Percentiles rank a stretch among this genome's conserved stretches.
Conservation (phyloP, 768 basidiomycete species). For the Xerocomus spinulosus region DNA sequence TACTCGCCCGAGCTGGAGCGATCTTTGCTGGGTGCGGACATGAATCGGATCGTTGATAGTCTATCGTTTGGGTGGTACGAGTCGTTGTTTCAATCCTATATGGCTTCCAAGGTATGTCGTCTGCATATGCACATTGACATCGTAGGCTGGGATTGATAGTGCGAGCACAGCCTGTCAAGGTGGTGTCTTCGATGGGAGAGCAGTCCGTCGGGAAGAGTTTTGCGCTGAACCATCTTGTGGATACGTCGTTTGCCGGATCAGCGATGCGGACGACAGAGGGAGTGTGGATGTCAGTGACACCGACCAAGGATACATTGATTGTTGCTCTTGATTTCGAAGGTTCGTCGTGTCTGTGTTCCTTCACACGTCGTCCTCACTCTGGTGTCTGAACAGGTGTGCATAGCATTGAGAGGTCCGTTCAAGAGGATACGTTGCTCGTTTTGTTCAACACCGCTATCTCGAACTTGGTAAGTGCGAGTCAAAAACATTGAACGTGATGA, state of each 20-base stretch:
- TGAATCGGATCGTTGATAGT: slow-evolving; percentile 48
- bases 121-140: accelerated
- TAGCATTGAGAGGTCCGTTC: slow-evolving; percentile 57
- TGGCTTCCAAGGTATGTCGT: slow-evolving; percentile 45
- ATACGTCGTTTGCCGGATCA: slow-evolving; percentile 61
- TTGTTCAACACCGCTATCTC: slow-evolving; percentile 64
- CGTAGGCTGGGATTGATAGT: neutral
- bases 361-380: neutral
- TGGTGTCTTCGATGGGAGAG: slow-evolving; percentile 66
- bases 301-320: slow-evolving; percentile 50
- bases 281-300: slow-evolving; percentile 64
- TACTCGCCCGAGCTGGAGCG: slow-evolving; percentile 46
- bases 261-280: slow-evolving; percentile 64
- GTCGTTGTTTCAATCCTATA: slow-evolving; percentile 56
- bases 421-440: slow-evolving; percentile 61
- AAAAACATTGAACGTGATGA: neutral
- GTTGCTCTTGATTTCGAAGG: slow-evolving; percentile 67
- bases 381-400: slow-evolving; percentile 49
- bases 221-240: slow-evolving; percentile 54
- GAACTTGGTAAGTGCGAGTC: slow-evolving; percentile 42
- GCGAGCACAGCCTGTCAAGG: slow-evolving; percentile 47
- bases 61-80: slow-evolving; percentile 64
- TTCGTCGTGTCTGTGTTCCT: slow-evolving; percentile 3
- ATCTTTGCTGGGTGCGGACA: slow-evolving; percentile 53
- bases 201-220: slow-evolving; percentile 64